These are phyloP conservation scores for Chalara sp. DNA, from an alignment of 2,329 filamentous ascomycete species.

Conservation along the genomic window DNA sequence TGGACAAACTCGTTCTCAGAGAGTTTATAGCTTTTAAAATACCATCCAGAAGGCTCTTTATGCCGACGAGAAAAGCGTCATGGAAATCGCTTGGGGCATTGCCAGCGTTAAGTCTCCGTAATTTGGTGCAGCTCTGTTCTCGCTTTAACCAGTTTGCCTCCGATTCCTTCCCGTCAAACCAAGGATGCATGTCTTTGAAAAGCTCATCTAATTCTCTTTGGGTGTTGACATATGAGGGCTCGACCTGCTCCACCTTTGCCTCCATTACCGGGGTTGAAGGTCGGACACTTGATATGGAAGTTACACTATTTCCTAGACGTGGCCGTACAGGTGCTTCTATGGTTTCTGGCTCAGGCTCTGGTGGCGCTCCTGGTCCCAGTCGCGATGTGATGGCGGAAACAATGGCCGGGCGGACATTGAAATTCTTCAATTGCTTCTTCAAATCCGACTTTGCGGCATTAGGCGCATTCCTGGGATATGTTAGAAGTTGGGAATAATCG, in stretches of 20 bases:
- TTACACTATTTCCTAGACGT: constrained; percentile 44
- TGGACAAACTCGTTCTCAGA: constrained; percentile 81
- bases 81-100: constrained; percentile 76
- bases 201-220: constrained; percentile 82
- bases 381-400: constrained; percentile 73
- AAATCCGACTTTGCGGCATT: constrained; percentile 81
- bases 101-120: constrained; percentile 74
- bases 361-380: constrained; percentile 46
- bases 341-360: constrained; percentile 21
- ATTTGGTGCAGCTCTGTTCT: constrained; percentile 71
- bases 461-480: constrained; percentile 56
- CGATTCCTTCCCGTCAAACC: constrained; percentile 82
- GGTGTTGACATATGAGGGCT: constrained; percentile 79
- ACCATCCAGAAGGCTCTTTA: constrained; percentile 74
- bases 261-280: constrained; percentile 59
- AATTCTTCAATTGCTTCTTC: constrained; percentile 76
- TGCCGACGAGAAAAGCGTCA: constrained; percentile 59
- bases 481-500: constrained; percentile 6
- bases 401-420: constrained; percentile 82
- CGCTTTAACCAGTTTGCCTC: constrained; percentile 88
- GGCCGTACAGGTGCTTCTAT: constrained; percentile 34
- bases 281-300: constrained; percentile 36
- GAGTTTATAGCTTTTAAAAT: constrained; percentile 82
- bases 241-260: constrained; percentile 59
- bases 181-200: constrained; percentile 70